Percentiles rank a stretch among this genome's conserved stretches.
These are phyloP conservation scores for Corymbia calophylla DNA, from an alignment of 441 rosid genomes.

Conservation along the genomic window DNA sequence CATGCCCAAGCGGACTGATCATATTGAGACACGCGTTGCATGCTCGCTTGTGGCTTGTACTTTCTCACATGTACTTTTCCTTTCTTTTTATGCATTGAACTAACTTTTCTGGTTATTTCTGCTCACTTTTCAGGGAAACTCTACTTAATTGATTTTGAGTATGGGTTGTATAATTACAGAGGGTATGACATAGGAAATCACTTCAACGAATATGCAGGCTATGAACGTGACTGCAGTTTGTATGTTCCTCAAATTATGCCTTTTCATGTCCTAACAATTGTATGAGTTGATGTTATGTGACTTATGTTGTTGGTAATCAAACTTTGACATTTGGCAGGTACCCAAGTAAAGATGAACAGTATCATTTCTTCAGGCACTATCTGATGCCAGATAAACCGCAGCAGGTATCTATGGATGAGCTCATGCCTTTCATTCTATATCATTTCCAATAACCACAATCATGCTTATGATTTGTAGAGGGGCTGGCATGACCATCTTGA, in stretches of 20 bases:
- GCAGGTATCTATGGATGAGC: slow-evolving; percentile 34
- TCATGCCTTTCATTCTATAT: neutral
- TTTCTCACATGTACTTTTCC: neutral
- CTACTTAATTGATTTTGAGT: slow-evolving; percentile 93
- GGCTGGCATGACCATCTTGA: neutral
- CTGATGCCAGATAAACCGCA: slow-evolving; percentile 62
- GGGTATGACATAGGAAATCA: slow-evolving; percentile 96
- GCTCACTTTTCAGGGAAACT: slow-evolving; percentile 55
- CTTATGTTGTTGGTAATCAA: slow-evolving; percentile 4
- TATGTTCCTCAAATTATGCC: slow-evolving; percentile 21
- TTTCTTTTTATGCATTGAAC: neutral
- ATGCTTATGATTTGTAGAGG: neutral
- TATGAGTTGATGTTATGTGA: neutral
- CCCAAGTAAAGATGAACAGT: slow-evolving; percentile 80
- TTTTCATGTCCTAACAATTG: neutral
- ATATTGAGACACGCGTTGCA: neutral
- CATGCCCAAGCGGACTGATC: neutral
- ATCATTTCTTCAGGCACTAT: slow-evolving; percentile 85
- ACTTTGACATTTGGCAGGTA: slow-evolving; percentile 36
- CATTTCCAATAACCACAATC: neutral
- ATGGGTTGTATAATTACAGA: slow-evolving; percentile 94
- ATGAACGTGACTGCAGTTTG: slow-evolving; percentile 90
- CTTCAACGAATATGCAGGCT: slow-evolving; percentile 96
- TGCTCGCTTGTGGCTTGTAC: neutral
- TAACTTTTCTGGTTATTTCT: slow-evolving; percentile 14